Base-by-base conservation (phyloP, 208 protist genomes). In the Crithidia expoeki region DNA sequence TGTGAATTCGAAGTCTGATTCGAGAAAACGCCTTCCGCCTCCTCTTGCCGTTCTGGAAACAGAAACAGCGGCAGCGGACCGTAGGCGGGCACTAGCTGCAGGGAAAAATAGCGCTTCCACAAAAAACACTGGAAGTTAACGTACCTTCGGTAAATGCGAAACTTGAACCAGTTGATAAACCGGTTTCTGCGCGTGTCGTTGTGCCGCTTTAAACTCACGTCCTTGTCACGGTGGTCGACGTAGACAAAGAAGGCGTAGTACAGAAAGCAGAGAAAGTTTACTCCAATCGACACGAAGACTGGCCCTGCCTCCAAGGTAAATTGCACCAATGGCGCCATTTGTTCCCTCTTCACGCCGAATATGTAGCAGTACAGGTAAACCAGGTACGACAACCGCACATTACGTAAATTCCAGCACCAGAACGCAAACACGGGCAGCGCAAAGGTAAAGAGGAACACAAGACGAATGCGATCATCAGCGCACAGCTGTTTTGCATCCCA, bases 51-150 rank as follows among this genome's bases (percentile, higher is more conserved):
- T 1, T 65, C 64, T 17, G 76, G 76, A 40, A 69, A 78, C 4
- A 66, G 17, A 38, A 78, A 78, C 21, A 80, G 65, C n/a, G 79
- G 72, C 53, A 89, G 66, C 1, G 74, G 67, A 2, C 69, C 84
- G n/a, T 80, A 76, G 10, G 69, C 60, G 34, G 74, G 32, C 12
- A 83, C 74, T 12, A 89, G 53, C 55, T 81, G 44, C 21, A 85
- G n/a, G 16, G 57, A 52, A 55, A 89, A 84, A 66, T 81, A 81
- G 2, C 58, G 56, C 36, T 71, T 74, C 57, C 81, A 51, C 12
- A 47, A 62, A 10, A 28, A 56, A 68, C 60, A 81, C 34, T 80
- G 30, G 34, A 28, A 68, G 44, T 76, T 66, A 19, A 74, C 60
- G 42, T 69, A 72, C 25, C 58, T 55, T 17, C 64, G 61, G 40